Evolutionary conservation across 1,284 basidiomycete genomes (phyloP).

Genomic region (Stereum hirsutum): DNA sequence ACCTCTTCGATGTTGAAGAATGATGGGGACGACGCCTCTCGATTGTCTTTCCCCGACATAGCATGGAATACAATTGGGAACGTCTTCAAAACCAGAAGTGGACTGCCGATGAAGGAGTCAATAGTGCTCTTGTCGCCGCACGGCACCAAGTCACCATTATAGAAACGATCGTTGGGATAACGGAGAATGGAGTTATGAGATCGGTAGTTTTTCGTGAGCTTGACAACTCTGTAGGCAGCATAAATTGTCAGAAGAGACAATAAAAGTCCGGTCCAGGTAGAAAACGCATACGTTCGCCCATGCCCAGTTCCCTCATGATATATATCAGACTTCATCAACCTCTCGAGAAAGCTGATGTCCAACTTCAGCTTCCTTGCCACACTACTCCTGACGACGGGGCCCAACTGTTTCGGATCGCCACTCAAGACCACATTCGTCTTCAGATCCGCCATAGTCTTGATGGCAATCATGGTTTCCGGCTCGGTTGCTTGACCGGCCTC

Average conservation of each 20-base stretch:
- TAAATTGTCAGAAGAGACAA: slow-evolving; percentile 1
- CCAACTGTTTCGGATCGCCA: slow-evolving; percentile 51
- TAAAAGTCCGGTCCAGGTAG: not conserved
- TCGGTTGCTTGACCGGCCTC: slow-evolving; percentile 59
- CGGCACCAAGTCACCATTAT: slow-evolving; percentile 38
- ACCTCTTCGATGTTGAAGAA: slow-evolving; percentile 59
- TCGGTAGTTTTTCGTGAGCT: slow-evolving; percentile 51
- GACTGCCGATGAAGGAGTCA: slow-evolving; percentile 14
- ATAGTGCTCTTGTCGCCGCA: slow-evolving; percentile 27
- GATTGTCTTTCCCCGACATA: slow-evolving; percentile 47
- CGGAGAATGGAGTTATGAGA: slow-evolving; percentile 45
- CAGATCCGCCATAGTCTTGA: slow-evolving; percentile 34
- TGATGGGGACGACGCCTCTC: slow-evolving; percentile 53
- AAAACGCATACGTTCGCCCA: slow-evolving; percentile 27
- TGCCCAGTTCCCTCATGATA: slow-evolving; percentile 26
- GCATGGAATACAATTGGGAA: slow-evolving; percentile 57
- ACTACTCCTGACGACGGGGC: slow-evolving; percentile 40
- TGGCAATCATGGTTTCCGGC: slow-evolving; percentile 44
- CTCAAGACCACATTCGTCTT: slow-evolving; percentile 39
- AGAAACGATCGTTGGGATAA: slow-evolving; percentile 50
- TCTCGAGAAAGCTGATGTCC: slow-evolving; percentile 37
- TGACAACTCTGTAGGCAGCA: slow-evolving; percentile 38
- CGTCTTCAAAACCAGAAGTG: slow-evolving; percentile 27
- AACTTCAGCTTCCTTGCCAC: slow-evolving; percentile 37
- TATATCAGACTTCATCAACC: slow-evolving; percentile 37